Percentiles rank a stretch among this genome's conserved stretches.
Conservation (phyloP, 495 filamentous ascomycete genomes). For the Diplogelasinospora grovesii region DNA sequence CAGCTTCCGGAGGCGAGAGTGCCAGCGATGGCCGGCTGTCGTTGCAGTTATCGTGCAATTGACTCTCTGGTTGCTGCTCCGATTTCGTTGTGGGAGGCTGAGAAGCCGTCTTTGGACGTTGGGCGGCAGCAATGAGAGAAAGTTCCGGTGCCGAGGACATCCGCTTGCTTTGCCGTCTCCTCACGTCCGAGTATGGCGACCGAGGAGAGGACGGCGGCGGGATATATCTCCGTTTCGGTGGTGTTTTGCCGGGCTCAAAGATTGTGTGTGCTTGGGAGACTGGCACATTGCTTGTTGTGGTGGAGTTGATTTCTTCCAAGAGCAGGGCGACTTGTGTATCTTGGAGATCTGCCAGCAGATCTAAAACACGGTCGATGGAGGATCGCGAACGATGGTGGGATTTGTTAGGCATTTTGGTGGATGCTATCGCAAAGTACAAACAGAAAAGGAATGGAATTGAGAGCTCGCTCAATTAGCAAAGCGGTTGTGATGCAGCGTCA, state of each 20-base stretch:
- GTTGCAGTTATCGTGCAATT: background rate
- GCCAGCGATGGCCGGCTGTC: slow-evolving; percentile 9
- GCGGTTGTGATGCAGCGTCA: background rate
- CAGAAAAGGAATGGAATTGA: slow-evolving; percentile 10
- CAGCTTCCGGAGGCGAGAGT: slow-evolving; percentile 8
- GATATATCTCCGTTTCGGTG: slow-evolving; percentile 18
- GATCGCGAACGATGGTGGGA: slow-evolving; percentile 27
- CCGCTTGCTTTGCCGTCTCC: slow-evolving; percentile 32
- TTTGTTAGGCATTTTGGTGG: slow-evolving; percentile 24
- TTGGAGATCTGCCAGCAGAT: slow-evolving; percentile 32
- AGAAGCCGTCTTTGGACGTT: slow-evolving; percentile 8
- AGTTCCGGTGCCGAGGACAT: slow-evolving; percentile 20
- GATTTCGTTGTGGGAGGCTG: background rate
- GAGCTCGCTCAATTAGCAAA: slow-evolving; percentile 7
- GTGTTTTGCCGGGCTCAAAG: slow-evolving; percentile 20
- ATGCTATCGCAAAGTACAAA: background rate
- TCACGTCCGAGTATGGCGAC: no score
- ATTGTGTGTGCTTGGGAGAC: slow-evolving; percentile 30
- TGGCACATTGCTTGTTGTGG: slow-evolving; percentile 32
- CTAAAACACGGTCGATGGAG: slow-evolving; percentile 34
- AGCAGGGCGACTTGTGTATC: slow-evolving; percentile 28
- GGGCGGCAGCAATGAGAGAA: no score
- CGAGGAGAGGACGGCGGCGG: no score
- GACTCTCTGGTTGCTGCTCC: background rate
- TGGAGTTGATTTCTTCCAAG: slow-evolving; percentile 32